A percentile compares a stretch with the other conserved stretches of the same genome.
Conservation (phyloP, 192 early-diverging fungal species). For the Fimicolochytrium jonesii region DNA sequence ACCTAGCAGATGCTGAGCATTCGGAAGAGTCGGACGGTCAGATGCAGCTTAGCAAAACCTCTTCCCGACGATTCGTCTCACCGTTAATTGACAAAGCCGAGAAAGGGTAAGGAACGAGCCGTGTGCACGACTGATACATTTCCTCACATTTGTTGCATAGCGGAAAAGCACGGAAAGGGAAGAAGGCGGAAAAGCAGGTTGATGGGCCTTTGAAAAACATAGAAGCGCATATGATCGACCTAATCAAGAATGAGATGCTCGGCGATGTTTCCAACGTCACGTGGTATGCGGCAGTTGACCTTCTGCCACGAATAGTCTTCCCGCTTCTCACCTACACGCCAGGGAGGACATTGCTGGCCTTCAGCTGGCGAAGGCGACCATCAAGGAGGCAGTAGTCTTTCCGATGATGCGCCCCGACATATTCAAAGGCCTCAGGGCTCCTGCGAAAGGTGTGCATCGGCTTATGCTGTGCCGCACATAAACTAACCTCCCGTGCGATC, state of each 20-base stretch:
- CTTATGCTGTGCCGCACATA: too few species aligned
- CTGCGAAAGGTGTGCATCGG: constrained; percentile 72
- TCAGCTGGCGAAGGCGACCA: constrained; percentile 73
- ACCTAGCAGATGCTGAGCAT: too few species aligned
- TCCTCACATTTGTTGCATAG: background rate
- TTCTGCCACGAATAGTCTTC: background rate
- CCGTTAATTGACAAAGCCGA: constrained; percentile 32
- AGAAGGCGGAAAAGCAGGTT: constrained; percentile 7
- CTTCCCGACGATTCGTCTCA: constrained; percentile 40
- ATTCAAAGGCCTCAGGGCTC: constrained; percentile 77
- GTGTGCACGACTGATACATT: background rate
- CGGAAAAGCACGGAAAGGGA: background rate
- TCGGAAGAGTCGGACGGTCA: background rate
- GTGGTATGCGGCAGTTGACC: constrained; percentile 38
- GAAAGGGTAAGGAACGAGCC: background rate
- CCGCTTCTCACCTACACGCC: background rate
- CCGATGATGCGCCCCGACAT: constrained; percentile 78
- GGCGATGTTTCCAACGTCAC: constrained; percentile 50
- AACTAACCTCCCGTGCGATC: background rate
- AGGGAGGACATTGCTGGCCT: constrained; percentile 82
- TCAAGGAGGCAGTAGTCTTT: constrained; percentile 77
- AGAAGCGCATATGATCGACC: constrained; percentile 83
- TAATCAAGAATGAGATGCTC: constrained; percentile 86
- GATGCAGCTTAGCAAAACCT: background rate
- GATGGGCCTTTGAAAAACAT: constrained; percentile 81